phyloP scores from a whole-genome alignment of 129 eudicot species.

The Arctium minus region DNA sequence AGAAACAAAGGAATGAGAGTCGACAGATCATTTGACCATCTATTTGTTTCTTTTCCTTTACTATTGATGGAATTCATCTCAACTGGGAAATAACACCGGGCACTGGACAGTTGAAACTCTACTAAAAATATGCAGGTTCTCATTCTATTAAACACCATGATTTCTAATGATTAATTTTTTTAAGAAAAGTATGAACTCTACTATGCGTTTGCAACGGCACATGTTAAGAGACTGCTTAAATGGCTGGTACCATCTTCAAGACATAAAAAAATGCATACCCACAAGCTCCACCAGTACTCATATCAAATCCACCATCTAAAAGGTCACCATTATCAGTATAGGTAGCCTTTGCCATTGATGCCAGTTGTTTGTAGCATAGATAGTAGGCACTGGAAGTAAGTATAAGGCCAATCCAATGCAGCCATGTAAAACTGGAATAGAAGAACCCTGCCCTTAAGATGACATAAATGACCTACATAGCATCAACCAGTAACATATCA shows the following conservation, averaged over 20 bases:
- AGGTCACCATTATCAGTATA: conserved; percentile 77
- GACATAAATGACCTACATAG: conserved; percentile 50
- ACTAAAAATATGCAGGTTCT: neutral
- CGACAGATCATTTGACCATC: neutral
- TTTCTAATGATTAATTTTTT: neutral
- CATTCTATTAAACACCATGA: neutral
- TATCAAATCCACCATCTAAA: conserved; percentile 92
- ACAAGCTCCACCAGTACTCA: conserved; percentile 93
- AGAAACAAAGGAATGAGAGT: too few relatives aligned
- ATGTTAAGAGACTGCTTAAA: neutral
- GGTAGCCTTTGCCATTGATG: conserved; percentile 68
- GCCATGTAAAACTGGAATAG: conserved; percentile 71
- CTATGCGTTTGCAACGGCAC: neutral
- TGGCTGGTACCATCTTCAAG: neutral
- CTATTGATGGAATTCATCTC: neutral
- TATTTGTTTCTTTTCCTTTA: too few relatives aligned
- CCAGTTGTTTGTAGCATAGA: conserved; percentile 73
- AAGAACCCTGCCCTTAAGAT: conserved; percentile 64
- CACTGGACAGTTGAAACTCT: neutral
- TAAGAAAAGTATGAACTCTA: neutral
- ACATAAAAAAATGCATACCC: conserved; percentile 50
- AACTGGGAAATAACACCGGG: neutral
- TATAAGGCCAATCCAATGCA: conserved; percentile 68
- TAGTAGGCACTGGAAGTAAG: conserved; percentile 62
- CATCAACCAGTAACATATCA: neutral